Evolutionary conservation across 768 basidiomycete species (phyloP).

Genomic region (Phaeotremella fagi): DNA sequence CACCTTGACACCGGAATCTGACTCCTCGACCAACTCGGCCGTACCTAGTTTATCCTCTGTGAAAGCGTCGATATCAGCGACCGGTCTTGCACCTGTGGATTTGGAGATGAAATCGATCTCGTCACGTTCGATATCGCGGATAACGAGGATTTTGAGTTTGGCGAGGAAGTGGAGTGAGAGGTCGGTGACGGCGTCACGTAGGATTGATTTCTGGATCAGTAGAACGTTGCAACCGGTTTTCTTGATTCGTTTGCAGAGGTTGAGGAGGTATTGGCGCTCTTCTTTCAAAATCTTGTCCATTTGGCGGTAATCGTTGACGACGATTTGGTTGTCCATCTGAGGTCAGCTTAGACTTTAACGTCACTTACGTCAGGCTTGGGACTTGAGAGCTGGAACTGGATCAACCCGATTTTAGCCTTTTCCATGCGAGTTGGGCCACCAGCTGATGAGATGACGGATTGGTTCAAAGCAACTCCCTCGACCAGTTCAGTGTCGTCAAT

Average conservation of each 20-base stretch:
- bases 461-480: conserved; percentile 95
- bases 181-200: conserved; percentile 98
- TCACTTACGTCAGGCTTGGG: conserved; percentile 89
- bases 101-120: conserved; percentile 97
- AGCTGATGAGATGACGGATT: conserved; percentile 82
- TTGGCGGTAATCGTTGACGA: conserved; percentile 98
- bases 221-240: conserved; percentile 99
- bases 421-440: conserved; percentile 93
- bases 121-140: conserved; percentile 97
- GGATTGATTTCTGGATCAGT: conserved; percentile 97
- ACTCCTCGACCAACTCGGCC: conserved; percentile 92
- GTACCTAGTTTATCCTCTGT: conserved; percentile 96
- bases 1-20: conserved; percentile 72
- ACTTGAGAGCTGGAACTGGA: conserved; percentile 96
- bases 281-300: conserved; percentile 99
- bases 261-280: conserved; percentile 93
- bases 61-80: conserved; percentile 96
- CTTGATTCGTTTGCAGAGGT: conserved; percentile 98
- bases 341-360: conserved; percentile 15
- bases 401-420: conserved; percentile 96
- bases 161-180: conserved; percentile 96
- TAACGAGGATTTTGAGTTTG: conserved; percentile 88
- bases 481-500: conserved; percentile 98
- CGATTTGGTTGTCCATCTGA: conserved; percentile 99
- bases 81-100: conserved; percentile 88